Evolutionary conservation across 768 basidiomycete species (phyloP).

Genomic region (Trametes elegans): DNA sequence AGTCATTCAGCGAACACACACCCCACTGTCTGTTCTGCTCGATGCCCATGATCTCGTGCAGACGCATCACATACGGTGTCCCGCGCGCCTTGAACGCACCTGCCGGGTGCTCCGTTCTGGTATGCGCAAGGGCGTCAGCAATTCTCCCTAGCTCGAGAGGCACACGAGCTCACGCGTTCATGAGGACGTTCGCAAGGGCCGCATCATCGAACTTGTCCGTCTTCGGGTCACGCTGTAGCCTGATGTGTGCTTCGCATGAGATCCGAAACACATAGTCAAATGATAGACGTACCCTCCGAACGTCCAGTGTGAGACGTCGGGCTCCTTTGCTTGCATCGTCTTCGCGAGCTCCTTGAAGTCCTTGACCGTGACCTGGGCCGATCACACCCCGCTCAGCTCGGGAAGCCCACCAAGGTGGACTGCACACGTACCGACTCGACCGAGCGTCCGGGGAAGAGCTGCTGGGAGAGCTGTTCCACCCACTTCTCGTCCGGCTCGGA

Average conservation of each 20-base stretch:
- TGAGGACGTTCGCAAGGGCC: conserved; percentile 64
- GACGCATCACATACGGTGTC: conserved; percentile 65
- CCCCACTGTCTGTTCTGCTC: conserved; percentile 76
- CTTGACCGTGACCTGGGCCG: conserved; percentile 33
- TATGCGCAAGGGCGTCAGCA: not conserved
- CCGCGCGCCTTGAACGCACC: conserved; percentile 73
- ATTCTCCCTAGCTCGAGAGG: not conserved
- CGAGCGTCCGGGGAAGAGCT: conserved; percentile 53
- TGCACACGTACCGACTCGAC: conserved; percentile 37
- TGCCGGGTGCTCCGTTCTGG: conserved; percentile 69
- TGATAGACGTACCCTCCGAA: conserved; percentile 50
- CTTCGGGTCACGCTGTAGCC: conserved; percentile 54
- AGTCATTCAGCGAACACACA: conserved; percentile 81
- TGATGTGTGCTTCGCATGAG: conserved; percentile 25
- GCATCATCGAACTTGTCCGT: conserved; percentile 65
- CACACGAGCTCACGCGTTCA: conserved; percentile 67
- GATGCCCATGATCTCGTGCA: conserved; percentile 86
- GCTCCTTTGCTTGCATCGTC: conserved; percentile 39
- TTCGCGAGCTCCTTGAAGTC: conserved; percentile 53
- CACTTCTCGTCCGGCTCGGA: conserved; percentile 70
- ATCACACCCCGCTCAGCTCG: not conserved
- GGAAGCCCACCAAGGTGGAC: not conserved
- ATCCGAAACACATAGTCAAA: not conserved
- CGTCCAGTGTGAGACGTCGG: conserved; percentile 60
- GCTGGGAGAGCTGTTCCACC: conserved; percentile 48